Base-by-base conservation (phyloP, 2,329 filamentous ascomycete genomes). In the Endoconidiophora polonica region DNA sequence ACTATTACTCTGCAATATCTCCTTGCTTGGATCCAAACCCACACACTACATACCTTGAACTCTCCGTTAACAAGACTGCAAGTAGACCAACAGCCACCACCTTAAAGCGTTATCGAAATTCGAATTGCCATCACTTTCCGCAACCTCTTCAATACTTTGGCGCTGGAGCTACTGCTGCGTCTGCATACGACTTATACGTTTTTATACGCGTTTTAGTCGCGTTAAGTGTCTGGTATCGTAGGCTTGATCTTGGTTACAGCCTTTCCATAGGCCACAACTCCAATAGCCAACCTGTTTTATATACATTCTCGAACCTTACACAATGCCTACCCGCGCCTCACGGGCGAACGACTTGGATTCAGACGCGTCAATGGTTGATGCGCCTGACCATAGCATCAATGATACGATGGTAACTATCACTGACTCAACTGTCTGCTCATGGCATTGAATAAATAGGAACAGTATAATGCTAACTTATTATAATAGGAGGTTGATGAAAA, bases 321-420 rank as follows among this genome's bases (percentile, higher is more conserved):
- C 58, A 58, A 78, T 75, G 73, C 72, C 74, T 59, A 72, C 74
- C 55, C 62, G 67, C 59, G 70, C 73, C 58, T 68, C 71, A 55
- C 68, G 68, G 62, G 66, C 66, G 59, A 68, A 66, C 59, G 76
- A 66, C 59, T 70, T 66, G 57, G 74, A 79, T 56, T 69, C 69
- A 37, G 75, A 79, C 68, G 73, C 74, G 65, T 78, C 76, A 54
- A 80, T 79, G 74, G 70, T 68, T 41, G 77, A 81, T 61, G 73
- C 69, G 49, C 72, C 72, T 23, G 72, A 72, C 18, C 58, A 65
- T 44, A 66, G 62, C 10, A 62, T 65, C 10, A 40, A 46, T 39
- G 52, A 53, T 26, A 38, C 43, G 18, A 53, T 50, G 52, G 52
- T 53, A 24, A 6, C 46, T 36, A 14, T 16, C 14, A 10, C 9